Percentiles rank a stretch among this genome's conserved stretches.
These are phyloP conservation scores for Lichtheimia ornata DNA, from an alignment of 371 early-diverging fungal species.

Conservation along the genomic window DNA sequence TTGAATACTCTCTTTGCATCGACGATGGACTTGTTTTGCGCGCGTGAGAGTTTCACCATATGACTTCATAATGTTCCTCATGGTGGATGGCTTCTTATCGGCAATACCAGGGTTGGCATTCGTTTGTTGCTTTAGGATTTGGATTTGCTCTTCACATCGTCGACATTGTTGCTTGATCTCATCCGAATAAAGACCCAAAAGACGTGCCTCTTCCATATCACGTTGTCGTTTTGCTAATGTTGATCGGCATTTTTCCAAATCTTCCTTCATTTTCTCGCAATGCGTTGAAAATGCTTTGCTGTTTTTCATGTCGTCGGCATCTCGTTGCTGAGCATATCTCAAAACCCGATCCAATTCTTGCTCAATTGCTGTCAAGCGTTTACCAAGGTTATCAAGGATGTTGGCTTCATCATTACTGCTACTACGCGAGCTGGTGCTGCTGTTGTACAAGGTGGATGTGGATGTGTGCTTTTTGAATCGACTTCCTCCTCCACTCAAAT, in stretches of 20 bases:
- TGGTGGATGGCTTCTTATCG: conserved; percentile 33
- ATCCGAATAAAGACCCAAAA: conserved; percentile 18
- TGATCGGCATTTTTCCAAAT: neutral
- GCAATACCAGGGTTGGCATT: conserved; percentile 33
- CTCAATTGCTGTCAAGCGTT: neutral
- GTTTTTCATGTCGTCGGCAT: conserved; percentile 11
- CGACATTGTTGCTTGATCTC: conserved; percentile 27
- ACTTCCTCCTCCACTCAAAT: neutral
- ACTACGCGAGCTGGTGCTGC: conserved; percentile 7
- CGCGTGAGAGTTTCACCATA: conserved; percentile 33
- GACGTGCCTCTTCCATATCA: conserved; percentile 25
- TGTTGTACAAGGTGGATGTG: neutral
- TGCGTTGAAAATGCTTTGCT: conserved; percentile 17
- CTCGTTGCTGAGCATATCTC: neutral
- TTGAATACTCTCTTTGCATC: conserved; percentile 26
- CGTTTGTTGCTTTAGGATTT: conserved; percentile 41
- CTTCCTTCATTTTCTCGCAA: conserved; percentile 13
- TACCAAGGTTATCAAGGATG: neutral
- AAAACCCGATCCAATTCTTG: conserved; percentile 9
- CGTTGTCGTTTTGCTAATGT: conserved; percentile 21
- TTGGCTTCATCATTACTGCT: conserved; percentile 2
- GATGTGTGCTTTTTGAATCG: conserved; percentile 2
- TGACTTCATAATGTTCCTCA: conserved; percentile 32
- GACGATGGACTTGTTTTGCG: conserved; percentile 29
- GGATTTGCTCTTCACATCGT: conserved; percentile 40